Conservation (phyloP, 371 early-diverging fungal genomes). For the Zopfochytrium polystomum region DNA sequence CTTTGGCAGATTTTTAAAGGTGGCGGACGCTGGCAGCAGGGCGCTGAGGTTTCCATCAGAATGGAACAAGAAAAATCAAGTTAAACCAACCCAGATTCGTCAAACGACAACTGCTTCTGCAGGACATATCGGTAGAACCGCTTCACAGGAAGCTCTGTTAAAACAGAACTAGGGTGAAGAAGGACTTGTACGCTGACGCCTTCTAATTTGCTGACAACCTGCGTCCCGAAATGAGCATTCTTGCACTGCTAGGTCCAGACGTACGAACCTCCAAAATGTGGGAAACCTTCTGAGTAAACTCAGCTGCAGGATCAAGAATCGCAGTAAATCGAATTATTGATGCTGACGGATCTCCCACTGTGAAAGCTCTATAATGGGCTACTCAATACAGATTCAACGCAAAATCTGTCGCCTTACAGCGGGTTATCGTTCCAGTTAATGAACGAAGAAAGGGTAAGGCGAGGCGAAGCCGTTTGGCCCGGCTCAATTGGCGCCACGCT, state of each 20-base stretch:
- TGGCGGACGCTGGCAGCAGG: constrained; percentile 36
- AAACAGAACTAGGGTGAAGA: constrained; percentile 11
- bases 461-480: no score
- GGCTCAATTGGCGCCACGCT: not conserved
- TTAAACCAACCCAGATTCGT: constrained; percentile 44
- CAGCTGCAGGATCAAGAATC: constrained; percentile 72
- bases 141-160: constrained; percentile 63
- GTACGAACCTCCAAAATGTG: constrained; percentile 53
- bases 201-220: constrained; percentile 12
- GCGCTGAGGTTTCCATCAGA: constrained; percentile 2
- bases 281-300: constrained; percentile 73
- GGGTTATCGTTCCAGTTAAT: no score
- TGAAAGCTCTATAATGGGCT: constrained; percentile 24
- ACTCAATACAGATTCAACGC: no score
- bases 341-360: constrained; percentile 36
- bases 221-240: not conserved
- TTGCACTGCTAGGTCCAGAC: not conserved
- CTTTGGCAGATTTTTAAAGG: constrained; percentile 71
- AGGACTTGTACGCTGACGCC: constrained; percentile 17
- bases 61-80: constrained; percentile 8
- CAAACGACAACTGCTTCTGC: constrained; percentile 60
- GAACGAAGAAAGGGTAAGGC: no score
- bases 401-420: no score
- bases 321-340: constrained; percentile 61
- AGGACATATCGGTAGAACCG: constrained; percentile 89